A percentile compares a stretch with the other conserved stretches of the same genome.
phyloP scores from a whole-genome alignment of 2,329 filamentous ascomycete species.

The Curvularia hawaiiensis region DNA sequence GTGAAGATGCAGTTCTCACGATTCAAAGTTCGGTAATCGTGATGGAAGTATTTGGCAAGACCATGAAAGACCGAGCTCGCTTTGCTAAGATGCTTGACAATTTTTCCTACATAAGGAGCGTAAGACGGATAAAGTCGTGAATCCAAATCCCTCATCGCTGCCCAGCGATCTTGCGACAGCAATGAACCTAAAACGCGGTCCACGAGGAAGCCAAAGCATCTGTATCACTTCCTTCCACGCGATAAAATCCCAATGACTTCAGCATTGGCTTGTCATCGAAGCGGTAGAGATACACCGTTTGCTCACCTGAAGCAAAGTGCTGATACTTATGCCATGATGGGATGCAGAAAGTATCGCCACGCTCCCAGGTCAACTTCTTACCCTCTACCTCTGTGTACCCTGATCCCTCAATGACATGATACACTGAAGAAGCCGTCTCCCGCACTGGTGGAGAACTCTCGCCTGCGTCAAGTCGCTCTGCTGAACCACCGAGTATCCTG shows the following conservation, averaged over 20 bases:
- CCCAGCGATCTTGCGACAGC: neutral
- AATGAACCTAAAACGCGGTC: neutral
- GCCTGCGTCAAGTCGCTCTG: neutral
- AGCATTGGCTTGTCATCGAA: conserved; percentile 1
- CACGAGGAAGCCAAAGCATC: neutral
- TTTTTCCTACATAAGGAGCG: neutral
- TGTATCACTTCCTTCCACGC: conserved; percentile 1
- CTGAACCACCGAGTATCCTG: conserved; percentile 1
- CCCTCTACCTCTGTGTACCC: conserved; percentile 1
- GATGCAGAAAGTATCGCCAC: conserved; percentile 2
- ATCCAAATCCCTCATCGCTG: neutral
- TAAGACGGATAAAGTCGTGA: neutral
- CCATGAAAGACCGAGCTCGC: neutral
- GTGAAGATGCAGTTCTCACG: neutral
- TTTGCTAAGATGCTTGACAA: neutral
- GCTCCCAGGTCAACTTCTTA: conserved; percentile 1
- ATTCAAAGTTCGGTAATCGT: neutral
- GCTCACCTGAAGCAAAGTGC: neutral
- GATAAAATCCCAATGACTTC: conserved; percentile 1
- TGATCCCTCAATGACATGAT: neutral
- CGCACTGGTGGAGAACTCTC: conserved; percentile 1
- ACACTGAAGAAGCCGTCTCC: neutral
- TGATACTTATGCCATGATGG: conserved; percentile 2
- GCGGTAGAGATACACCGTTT: neutral
- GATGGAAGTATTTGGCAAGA: neutral